Evolutionary conservation across 495 filamentous ascomycete genomes (phyloP), one percentile per base, ranked within the genome.

Genomic region (Xylaria venustula): DNA sequence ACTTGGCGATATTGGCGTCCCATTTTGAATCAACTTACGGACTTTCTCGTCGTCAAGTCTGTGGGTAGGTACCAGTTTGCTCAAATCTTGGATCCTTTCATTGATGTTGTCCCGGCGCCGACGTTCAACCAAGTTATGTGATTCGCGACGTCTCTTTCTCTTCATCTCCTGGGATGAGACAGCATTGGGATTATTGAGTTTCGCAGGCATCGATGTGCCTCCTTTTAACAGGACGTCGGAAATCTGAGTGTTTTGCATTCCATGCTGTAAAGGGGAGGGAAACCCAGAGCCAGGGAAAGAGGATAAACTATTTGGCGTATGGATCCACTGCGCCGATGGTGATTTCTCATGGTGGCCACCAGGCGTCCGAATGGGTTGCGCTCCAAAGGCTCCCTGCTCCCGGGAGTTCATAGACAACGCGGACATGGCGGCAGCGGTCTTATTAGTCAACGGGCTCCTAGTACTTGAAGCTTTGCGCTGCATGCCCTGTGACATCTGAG

Each of bases 61-160:
- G 71, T 98, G 94, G 63, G 87, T 81, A 22, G 94, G 94, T 11
- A 98, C 94, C 1, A 98, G 84, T 67, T 92, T 90, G 64, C 91
- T 94, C 4, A 98, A 83, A 66, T 98, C 94, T 64, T 98, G 93
- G 60, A 98, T 98, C 7, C 94, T 85, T 72, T 98, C 94, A 67
- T 98, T 98, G 80, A 98, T 98, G 64, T 98, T 97, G 75, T 98
- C 94, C 45, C 94, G 86, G 47, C 94, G 88, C 32, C 94, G 87
- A 51, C 94, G 90, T 73, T 98, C 94, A 9, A 98, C 94, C 45
- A 96, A 80, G 67, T 98, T 98, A 77, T 98, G 94, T 1, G 93
- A 97, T 66, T 97, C 94, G 17, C 94, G 86, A 48, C 94, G 85
- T 60, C 92, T 83, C 66, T 92, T 88, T 61, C 90, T 85, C 82